Conservation (phyloP, 331 rosid genomes). For the Saraca asoca region DNA sequence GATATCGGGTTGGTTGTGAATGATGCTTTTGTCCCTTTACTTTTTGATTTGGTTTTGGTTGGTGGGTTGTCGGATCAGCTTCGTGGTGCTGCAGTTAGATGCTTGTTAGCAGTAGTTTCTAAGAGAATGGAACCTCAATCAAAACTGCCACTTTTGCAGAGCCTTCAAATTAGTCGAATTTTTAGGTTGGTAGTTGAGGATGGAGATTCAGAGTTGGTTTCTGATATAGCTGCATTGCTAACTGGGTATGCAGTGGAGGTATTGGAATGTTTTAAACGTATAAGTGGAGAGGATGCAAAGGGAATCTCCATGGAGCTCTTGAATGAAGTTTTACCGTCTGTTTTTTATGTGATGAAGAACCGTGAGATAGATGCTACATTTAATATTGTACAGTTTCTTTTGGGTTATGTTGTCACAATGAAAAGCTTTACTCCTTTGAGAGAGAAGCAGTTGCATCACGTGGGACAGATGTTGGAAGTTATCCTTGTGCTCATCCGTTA, state of each 20-base stretch:
- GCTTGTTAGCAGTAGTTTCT: slow-evolving; percentile 81
- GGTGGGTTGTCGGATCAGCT: slow-evolving; percentile 65
- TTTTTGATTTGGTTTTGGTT: slow-evolving; percentile 80
- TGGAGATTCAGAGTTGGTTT: slow-evolving; percentile 63
- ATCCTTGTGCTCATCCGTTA: slow-evolving; percentile 67
- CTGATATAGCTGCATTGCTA: slow-evolving; percentile 66
- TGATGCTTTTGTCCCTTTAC: slow-evolving; percentile 71
- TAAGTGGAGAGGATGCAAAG: slow-evolving; percentile 73
- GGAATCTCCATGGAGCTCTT: slow-evolving; percentile 79
- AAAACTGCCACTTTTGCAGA: slow-evolving; percentile 73
- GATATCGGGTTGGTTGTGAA: slow-evolving; percentile 88
- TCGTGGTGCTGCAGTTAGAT: slow-evolving; percentile 77
- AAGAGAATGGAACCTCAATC: slow-evolving; percentile 85
- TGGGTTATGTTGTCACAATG: slow-evolving; percentile 71
- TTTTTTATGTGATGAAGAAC: slow-evolving; percentile 74
- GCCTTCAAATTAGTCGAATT: slow-evolving; percentile 67
- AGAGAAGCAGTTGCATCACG: slow-evolving; percentile 69
- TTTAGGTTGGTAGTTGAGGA: slow-evolving; percentile 67
- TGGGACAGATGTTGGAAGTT: slow-evolving; percentile 87
- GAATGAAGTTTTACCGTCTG: slow-evolving; percentile 88
- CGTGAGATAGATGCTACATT: slow-evolving; percentile 76
- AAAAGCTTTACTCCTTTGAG: slow-evolving; percentile 67
- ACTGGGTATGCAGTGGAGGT: slow-evolving; percentile 81
- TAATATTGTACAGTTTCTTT: slow-evolving; percentile 80
- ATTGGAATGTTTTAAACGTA: slow-evolving; percentile 81